These are phyloP conservation scores for Amanita phalloides DNA, from an alignment of 768 basidiomycete genomes.

Conservation along the genomic window DNA sequence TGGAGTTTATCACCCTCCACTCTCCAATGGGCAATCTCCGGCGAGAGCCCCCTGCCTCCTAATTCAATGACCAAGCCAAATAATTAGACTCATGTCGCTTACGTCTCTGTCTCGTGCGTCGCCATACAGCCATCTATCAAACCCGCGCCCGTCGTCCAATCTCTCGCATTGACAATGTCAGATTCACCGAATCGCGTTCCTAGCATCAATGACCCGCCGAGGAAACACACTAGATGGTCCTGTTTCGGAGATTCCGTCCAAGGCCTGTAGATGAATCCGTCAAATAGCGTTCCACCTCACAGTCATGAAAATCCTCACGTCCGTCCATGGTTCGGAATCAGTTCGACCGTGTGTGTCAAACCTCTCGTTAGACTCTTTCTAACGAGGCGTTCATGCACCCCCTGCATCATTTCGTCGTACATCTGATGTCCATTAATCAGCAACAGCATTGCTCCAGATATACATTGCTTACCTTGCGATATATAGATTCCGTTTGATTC, in stretches of 20 bases:
- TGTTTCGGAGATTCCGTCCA: conserved; percentile 53
- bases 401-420: conserved; percentile 79
- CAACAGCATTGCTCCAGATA: neutral
- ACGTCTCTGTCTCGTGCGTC: conserved; percentile 79
- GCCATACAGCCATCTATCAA: conserved; percentile 83
- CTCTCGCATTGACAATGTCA: conserved; percentile 38
- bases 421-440: conserved; percentile 37
- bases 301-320: conserved; percentile 15
- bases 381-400: conserved; percentile 66
- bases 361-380: conserved; percentile 45
- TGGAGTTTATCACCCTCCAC: conserved; percentile 39
- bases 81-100: conserved; percentile 16
- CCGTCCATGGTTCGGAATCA: conserved; percentile 37
- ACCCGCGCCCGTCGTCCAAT: conserved; percentile 77
- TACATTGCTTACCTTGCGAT: conserved; percentile 46
- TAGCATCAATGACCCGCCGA: conserved; percentile 85
- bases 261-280: neutral
- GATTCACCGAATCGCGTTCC: conserved; percentile 64
- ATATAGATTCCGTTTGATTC: conserved; percentile 70
- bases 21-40: conserved; percentile 83
- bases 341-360: conserved; percentile 74
- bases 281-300: neutral
- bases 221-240: conserved; percentile 94
- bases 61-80: neutral
- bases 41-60: conserved; percentile 58